Base-by-base conservation (phyloP, 148 eudicot species). In the Hydrangea macrophylla region DNA sequence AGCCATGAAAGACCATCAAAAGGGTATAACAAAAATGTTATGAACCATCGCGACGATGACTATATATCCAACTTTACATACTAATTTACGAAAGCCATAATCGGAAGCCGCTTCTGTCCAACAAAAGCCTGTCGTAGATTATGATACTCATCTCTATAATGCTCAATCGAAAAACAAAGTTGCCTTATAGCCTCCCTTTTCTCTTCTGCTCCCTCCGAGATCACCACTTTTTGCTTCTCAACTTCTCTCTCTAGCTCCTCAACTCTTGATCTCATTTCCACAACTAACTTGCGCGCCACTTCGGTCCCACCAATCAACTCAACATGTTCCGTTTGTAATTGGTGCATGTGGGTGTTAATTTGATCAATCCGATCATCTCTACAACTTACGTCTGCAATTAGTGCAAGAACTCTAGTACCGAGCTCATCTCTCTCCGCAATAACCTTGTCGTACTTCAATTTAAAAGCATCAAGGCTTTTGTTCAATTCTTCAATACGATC, bases 181-280 rank as follows among this genome's bases (percentile, higher is more conserved):
- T 92, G 98, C 70, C 96, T 67, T 20, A 92, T 92, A 1, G 83
- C 98, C 76, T 92, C 98, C 48, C 96, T 69, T 55, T 92, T 92
- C 65, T 79, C 90, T 74, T 92, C 98, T 20, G 96, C 96, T 20
- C 83, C 83, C 80, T 89, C 86, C 31, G 55, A 1, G 31, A 87
- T 78, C 57, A 69, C 31, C 55, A 60, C 84, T 50, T 61, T 71
- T 24, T 85, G 88, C 58, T 75, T 80, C 81, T 81, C 84, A 40
- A 87, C 75, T 70, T 85, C 88, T n/a, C 23, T 73, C 70, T 80
- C 76, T 31, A 92, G 71, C n/a, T 83, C 82, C 57, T 65, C 71
- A 37, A 81, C 79, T 75, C 72, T 76, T 36, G 61, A 62, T 17
- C 75, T 76, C 72, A 84, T 53, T 42, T 80, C 87, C 59, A 75